phyloP scores from a whole-genome alignment of 2,329 filamentous ascomycete genomes.

The Penicillium sp. region DNA sequence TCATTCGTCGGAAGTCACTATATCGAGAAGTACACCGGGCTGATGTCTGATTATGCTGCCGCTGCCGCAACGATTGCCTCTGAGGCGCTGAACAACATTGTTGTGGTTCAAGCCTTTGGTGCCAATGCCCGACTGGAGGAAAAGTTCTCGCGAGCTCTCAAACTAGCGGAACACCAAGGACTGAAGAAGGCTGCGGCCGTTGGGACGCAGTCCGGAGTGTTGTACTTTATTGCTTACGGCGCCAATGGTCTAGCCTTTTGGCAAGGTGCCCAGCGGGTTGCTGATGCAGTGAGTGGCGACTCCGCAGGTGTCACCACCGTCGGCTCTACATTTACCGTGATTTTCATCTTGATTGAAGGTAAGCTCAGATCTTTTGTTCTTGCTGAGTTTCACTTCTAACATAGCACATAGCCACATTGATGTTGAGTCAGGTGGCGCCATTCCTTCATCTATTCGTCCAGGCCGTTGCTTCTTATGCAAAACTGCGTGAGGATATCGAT shows the following conservation, averaged over 20 bases:
- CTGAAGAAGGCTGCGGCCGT: slow-evolving; percentile 64
- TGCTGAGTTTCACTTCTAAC: slow-evolving; percentile 17
- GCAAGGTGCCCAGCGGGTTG: slow-evolving; percentile 66
- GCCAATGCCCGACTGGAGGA: slow-evolving; percentile 64
- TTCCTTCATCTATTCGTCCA: slow-evolving; percentile 56
- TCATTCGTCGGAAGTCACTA: slow-evolving; percentile 62
- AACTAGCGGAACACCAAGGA: slow-evolving; percentile 57
- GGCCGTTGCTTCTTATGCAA: slow-evolving; percentile 61
- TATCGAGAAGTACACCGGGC: slow-evolving; percentile 56
- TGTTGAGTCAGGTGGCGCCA: slow-evolving; percentile 48
- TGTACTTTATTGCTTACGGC: slow-evolving; percentile 72
- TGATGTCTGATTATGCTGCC: slow-evolving; percentile 61
- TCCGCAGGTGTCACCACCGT: slow-evolving; percentile 39
- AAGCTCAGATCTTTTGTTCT: slow-evolving; percentile 6
- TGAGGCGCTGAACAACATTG: slow-evolving; percentile 65
- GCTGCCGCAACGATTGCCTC: slow-evolving; percentile 68
- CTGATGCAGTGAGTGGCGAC: slow-evolving; percentile 36
- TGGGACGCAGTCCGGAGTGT: slow-evolving; percentile 64
- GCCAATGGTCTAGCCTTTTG: slow-evolving; percentile 72
- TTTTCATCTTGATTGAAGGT: slow-evolving; percentile 49
- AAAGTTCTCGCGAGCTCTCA: slow-evolving; percentile 63
- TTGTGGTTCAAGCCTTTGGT: slow-evolving; percentile 68
- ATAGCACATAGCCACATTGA: slow-evolving; percentile 38
- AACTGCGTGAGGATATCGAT: slow-evolving; percentile 65
- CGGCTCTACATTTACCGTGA: slow-evolving; percentile 47